phyloP scores from a whole-genome alignment of 257 asterid species.

The Rubia yunnanensis region DNA sequence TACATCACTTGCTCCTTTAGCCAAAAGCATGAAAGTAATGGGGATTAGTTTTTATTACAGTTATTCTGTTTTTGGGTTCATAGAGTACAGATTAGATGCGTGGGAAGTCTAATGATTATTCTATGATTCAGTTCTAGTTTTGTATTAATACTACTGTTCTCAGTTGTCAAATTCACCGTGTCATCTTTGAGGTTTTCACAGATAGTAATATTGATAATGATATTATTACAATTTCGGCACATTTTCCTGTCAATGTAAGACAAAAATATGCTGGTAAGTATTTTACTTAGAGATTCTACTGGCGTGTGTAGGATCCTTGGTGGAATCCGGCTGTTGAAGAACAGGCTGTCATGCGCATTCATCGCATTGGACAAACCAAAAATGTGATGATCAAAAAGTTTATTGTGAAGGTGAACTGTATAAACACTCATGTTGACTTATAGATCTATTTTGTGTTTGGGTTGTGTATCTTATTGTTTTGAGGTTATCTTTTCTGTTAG shows the following conservation, averaged over 20 bases:
- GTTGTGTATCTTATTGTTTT: not conserved
- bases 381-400: constrained; percentile 66
- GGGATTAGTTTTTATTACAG: not conserved
- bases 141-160: not conserved
- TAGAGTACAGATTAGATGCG: not conserved
- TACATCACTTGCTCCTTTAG: constrained; percentile 16
- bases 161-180: not conserved
- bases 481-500: not conserved
- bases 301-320: constrained; percentile 80
- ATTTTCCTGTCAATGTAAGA: not conserved
- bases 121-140: not conserved
- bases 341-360: constrained; percentile 98
- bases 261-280: not conserved
- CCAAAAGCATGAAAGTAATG: not conserved
- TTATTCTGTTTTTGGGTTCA: not conserved
- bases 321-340: constrained; percentile 99
- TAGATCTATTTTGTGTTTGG: not conserved
- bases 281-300: not conserved
- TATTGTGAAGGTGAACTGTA: constrained; percentile 57
- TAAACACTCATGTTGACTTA: not conserved
- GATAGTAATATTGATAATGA: not conserved
- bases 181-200: not conserved
- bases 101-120: not conserved
- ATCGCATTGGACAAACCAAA: constrained; percentile 93
- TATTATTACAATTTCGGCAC: not conserved